Evolutionary conservation across 2,329 filamentous ascomycete species (phyloP).

Genomic region (Fusarium secorum): DNA sequence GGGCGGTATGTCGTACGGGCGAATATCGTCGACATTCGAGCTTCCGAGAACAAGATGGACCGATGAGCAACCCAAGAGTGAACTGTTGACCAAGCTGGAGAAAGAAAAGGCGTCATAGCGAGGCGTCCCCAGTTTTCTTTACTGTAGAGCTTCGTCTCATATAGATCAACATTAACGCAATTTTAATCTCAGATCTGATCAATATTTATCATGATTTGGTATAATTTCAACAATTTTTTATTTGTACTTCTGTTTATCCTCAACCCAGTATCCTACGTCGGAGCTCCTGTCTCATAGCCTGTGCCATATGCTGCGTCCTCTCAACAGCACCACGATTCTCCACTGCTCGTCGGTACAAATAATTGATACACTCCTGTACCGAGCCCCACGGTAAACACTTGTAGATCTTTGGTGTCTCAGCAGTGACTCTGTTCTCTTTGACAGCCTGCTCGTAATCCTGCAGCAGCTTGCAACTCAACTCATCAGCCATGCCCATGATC

Average conservation of each 20-base stretch:
- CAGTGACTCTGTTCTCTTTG: not conserved
- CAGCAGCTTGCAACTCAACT: conserved; percentile 60
- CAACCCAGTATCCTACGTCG: conserved; percentile 37
- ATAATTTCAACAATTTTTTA: fast-evolving
- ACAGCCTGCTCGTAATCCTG: conserved; percentile 43
- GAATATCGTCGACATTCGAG: conserved; percentile 75
- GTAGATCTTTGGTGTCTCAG: conserved; percentile 42
- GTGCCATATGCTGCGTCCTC: conserved; percentile 43
- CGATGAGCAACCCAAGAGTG: not conserved
- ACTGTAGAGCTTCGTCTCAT: not conserved
- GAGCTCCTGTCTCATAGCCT: conserved; percentile 43
- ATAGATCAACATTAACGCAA: not conserved
- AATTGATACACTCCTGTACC: conserved; percentile 50
- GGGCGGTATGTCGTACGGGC: conserved; percentile 85
- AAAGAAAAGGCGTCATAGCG: not conserved
- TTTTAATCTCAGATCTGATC: not conserved
- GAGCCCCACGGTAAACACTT: conserved; percentile 53
- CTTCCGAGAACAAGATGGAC: conserved; percentile 53
- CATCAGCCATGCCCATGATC: conserved; percentile 66
- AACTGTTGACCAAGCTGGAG: not conserved
- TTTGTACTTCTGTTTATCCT: fast-evolving
- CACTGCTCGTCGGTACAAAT: conserved; percentile 48
- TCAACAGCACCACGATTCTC: conserved; percentile 51
- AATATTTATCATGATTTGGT: fast-evolving
- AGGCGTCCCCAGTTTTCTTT: fast-evolving